Conservation (phyloP, 2,329 filamentous ascomycete genomes). For the Aaosphaeria pasadenensis region DNA sequence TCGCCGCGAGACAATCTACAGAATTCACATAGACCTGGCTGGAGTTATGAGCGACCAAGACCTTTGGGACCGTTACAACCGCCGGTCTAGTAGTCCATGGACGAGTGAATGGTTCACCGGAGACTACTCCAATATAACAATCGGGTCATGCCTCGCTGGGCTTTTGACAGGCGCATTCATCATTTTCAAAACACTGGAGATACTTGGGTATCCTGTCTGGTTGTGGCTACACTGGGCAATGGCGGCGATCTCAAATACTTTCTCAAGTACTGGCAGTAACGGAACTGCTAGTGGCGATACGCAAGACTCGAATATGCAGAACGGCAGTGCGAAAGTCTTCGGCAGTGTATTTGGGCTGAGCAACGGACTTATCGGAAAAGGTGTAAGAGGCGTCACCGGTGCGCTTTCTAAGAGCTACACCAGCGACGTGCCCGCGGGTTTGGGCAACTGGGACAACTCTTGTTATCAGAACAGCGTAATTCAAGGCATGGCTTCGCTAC, state of each 20-base stretch:
- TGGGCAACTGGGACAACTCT: conserved; percentile 91
- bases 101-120: no score
- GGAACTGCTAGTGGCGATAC: conserved; percentile 8
- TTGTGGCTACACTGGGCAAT: conserved; percentile 47
- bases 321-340: conserved; percentile 18
- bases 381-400: conserved; percentile 32
- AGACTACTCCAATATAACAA: background rate
- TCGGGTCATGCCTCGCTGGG: conserved; percentile 14
- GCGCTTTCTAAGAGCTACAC: conserved; percentile 28
- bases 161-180: conserved; percentile 20
- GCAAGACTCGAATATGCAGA: conserved; percentile 16
- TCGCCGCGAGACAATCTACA: no score
- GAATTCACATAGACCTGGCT: no score
- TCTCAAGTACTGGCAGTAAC: no score
- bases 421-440: conserved; percentile 52
- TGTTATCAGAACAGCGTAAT: conserved; percentile 98
- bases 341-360: conserved; percentile 38
- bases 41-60: no score
- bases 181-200: conserved; percentile 25
- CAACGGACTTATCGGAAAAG: conserved; percentile 34
- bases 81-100: no score
- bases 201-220: conserved; percentile 33
- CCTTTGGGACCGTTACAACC: no score
- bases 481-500: conserved; percentile 72
- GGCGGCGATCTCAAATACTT: no score